A percentile compares a stretch with the other conserved stretches of the same genome.
Conservation (phyloP, 352 stramenopile species). For the Phytophthora lateralis region DNA sequence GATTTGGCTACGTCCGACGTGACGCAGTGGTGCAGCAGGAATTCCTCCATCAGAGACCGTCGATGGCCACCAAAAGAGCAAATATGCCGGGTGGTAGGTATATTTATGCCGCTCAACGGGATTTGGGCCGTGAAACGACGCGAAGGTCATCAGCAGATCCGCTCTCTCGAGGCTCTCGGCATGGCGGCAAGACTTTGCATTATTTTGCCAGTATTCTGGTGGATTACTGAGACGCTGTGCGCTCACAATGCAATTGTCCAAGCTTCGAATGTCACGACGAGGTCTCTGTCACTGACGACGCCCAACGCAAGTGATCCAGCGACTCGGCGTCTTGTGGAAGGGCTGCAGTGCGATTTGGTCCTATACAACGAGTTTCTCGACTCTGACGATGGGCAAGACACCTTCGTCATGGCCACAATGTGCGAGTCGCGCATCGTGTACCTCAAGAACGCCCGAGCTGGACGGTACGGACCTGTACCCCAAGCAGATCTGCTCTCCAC, state of each 20-base stretch:
- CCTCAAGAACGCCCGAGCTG: conserved; percentile 62
- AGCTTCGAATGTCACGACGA: conserved; percentile 16
- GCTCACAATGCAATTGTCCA: conserved; percentile 1
- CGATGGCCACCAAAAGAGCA: conserved; percentile 14
- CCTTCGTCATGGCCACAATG: conserved; percentile 73
- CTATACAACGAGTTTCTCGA: conserved; percentile 62
- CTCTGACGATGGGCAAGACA: conserved; percentile 64
- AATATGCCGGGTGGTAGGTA: conserved; percentile 17
- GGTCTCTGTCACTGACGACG: conserved; percentile 3
- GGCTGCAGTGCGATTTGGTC: conserved; percentile 50
- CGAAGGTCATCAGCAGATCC: conserved; percentile 10
- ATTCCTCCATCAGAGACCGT: conserved; percentile 57
- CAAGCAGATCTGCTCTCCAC: conserved; percentile 71
- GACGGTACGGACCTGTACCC: conserved; percentile 60
- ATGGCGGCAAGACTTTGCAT: conserved; percentile 3
- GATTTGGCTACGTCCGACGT: conserved; percentile 44
- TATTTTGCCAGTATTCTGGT: conserved; percentile 2
- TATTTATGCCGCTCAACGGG: not conserved
- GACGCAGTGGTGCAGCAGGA: conserved; percentile 70
- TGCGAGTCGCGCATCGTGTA: conserved; percentile 82
- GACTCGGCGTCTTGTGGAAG: conserved; percentile 36
- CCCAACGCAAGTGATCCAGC: conserved; percentile 11
- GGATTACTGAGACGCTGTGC: not conserved
- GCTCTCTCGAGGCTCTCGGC: not conserved
- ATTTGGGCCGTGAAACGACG: conserved; percentile 20